Base-by-base conservation (phyloP, 805 yeast genomes). In the Cyberlindnera suaveolens region DNA sequence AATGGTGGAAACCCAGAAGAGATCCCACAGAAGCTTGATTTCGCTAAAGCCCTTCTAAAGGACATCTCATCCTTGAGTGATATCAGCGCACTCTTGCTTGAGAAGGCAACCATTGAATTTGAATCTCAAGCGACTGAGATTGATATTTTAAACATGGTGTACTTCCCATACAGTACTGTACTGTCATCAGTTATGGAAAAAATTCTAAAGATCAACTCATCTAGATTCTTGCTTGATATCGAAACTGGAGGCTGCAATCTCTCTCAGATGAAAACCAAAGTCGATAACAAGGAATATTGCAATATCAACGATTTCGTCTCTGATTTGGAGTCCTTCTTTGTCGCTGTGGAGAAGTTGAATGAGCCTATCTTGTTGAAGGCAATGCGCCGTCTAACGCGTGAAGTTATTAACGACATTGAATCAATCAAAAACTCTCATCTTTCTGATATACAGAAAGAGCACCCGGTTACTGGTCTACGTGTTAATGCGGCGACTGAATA, bases 11-110 rank as follows among this genome's bases (percentile, higher is more conserved):
- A 66, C 20, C 63, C 62, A 6, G 60, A 62, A 5, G 75, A 74
- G 41, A 61, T 76, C 6, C 54, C 63, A 3, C 65, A 65, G 31
- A 63, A 74, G 38, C 37, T 70, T 4, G 43, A 53, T 8, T 65
- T 71, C 39, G 57, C 72, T n/a, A 59, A 65, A 29, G 43, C 58
- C 1, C 58, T 76, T 37, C 51, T 65, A 26, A 33, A 59, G 2
- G 82, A 76, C 54, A 60, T 74, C 2, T 50, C 54, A 4, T 63
- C 57, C 15, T 56, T 82, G 23, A 55, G 58, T 11, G 65, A 64
- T 1, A 45, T 75, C 18, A 59, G 73, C 3, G 54, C 61, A 1
- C 20, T 46, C 13, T 52, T 68, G 15, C 52, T 66, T 5, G 42
- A 55, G 36, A 57, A 73, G 50, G 71, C 77, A 36, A 49, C 15